Percentiles rank a stretch among this genome's conserved stretches.
Evolutionary conservation across 2,329 filamentous ascomycete species (phyloP).

Genomic region (Sporothrix sp.): DNA sequence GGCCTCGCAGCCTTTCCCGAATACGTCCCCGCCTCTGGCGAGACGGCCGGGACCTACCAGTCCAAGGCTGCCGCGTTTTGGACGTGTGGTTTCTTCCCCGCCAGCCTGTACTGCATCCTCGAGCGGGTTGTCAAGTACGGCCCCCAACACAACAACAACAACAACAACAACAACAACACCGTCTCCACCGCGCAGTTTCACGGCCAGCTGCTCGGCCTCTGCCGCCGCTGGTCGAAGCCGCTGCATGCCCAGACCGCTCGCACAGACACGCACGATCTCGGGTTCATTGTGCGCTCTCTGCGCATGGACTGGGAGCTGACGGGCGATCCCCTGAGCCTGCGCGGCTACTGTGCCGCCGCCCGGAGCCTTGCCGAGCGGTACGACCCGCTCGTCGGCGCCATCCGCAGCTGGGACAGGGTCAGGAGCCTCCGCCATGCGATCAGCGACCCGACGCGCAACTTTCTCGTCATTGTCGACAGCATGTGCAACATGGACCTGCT

Average conservation of each 20-base stretch:
- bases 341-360: slow-evolving; percentile 25
- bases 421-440: slow-evolving; percentile 24
- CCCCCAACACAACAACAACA: no score
- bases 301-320: slow-evolving; percentile 12
- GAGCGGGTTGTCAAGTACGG: slow-evolving; percentile 26
- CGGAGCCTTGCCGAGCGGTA: slow-evolving; percentile 34
- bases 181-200: slow-evolving; percentile 12
- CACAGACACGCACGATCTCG: slow-evolving; percentile 44
- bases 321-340: neutral
- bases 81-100: slow-evolving; percentile 36
- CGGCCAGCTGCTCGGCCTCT: slow-evolving; percentile 19
- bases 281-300: slow-evolving; percentile 33
- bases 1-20: slow-evolving; percentile 11
- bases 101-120: slow-evolving; percentile 26
- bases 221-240: slow-evolving; percentile 25
- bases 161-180: no score
- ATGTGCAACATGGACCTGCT: slow-evolving; percentile 33
- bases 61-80: slow-evolving; percentile 26
- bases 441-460: slow-evolving; percentile 25
- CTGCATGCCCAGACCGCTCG: slow-evolving; percentile 30
- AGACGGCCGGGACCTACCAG: slow-evolving; percentile 2
- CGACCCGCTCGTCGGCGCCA: slow-evolving; percentile 33
- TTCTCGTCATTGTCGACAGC: slow-evolving; percentile 34
- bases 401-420: slow-evolving; percentile 38
- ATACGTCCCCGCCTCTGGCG: slow-evolving; percentile 7